Evolutionary conservation across 2,329 filamentous ascomycete genomes (phyloP).

Genomic region (Fusarium sp.): DNA sequence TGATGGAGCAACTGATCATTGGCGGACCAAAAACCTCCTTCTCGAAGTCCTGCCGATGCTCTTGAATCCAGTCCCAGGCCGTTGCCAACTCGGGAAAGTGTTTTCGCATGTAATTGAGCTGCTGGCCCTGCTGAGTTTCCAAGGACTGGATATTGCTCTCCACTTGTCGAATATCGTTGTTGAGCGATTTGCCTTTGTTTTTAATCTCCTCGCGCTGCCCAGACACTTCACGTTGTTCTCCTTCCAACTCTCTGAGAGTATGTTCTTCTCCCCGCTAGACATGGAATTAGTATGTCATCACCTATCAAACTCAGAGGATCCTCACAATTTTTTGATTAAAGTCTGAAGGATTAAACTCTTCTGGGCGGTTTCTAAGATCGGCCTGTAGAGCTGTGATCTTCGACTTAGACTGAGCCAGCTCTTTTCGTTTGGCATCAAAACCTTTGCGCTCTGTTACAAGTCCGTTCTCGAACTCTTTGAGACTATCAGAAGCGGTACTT

Average conservation of each 20-base stretch:
- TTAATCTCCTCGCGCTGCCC: slow-evolving; percentile 59
- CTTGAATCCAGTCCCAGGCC: slow-evolving; percentile 86
- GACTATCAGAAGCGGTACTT: slow-evolving; percentile 52
- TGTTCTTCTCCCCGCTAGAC: slow-evolving; percentile 72
- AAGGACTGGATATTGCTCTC: slow-evolving; percentile 69
- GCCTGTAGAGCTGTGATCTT: slow-evolving; percentile 74
- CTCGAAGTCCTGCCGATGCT: slow-evolving; percentile 77
- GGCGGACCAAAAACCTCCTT: slow-evolving; percentile 85
- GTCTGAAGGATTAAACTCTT: slow-evolving; percentile 75
- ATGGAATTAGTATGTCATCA: slow-evolving; percentile 44
- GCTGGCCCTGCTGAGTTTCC: slow-evolving; percentile 81
- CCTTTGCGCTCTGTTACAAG: slow-evolving; percentile 66
- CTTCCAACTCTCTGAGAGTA: slow-evolving; percentile 64
- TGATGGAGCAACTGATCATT: slow-evolving; percentile 83
- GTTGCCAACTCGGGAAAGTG: slow-evolving; percentile 72
- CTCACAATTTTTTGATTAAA: slow-evolving; percentile 81
- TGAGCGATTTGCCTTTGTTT: slow-evolving; percentile 58
- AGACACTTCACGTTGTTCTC: slow-evolving; percentile 55
- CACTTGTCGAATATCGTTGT: slow-evolving; percentile 54
- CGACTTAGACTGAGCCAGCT: slow-evolving; percentile 63
- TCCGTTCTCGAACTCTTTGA: slow-evolving; percentile 59
- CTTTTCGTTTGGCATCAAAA: slow-evolving; percentile 64
- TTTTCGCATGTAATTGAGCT: slow-evolving; percentile 73
- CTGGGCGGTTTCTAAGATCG: slow-evolving; percentile 70
- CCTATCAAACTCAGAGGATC: slow-evolving; percentile 29